These are phyloP conservation scores for Olyra latifolia DNA, from an alignment of 176 grass and related monocot genomes.

Conservation along the genomic window DNA sequence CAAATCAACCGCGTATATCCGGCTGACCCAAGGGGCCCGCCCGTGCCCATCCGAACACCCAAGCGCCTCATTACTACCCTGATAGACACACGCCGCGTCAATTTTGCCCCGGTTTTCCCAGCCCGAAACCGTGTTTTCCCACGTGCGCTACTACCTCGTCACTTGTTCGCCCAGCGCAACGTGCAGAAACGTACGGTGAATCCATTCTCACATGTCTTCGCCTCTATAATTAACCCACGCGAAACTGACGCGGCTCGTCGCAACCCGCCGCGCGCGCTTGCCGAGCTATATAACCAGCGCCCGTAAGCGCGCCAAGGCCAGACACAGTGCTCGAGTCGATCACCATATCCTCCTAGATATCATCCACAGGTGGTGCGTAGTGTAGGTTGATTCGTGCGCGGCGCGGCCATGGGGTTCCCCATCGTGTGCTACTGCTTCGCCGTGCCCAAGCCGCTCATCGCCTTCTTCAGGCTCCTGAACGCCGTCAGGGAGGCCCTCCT, in stretches of 20 bases:
- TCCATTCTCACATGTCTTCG: neutral
- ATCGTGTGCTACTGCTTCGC: slow-evolving; percentile 48
- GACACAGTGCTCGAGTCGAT: neutral
- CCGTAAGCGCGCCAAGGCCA: neutral
- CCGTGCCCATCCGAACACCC: neutral
- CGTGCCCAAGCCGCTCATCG: slow-evolving; percentile 52
- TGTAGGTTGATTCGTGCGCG: neutral
- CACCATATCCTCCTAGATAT: neutral
- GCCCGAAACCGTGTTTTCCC: neutral
- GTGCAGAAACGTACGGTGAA: neutral
- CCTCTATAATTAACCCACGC: slow-evolving; percentile 13
- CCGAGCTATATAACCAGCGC: slow-evolving; percentile 26
- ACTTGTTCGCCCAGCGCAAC: neutral
- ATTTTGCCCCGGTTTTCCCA: neutral
- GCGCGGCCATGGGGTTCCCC: slow-evolving; percentile 62
- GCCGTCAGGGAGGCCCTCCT: slow-evolving; percentile 34
- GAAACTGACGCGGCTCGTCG: slow-evolving; percentile 1
- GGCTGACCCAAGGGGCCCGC: neutral
- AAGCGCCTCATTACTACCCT: neutral
- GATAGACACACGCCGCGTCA: neutral
- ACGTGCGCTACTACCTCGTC: neutral
- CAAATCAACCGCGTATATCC: neutral
- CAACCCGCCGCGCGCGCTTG: neutral
- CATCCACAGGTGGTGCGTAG: no score
- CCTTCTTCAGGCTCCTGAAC: slow-evolving; percentile 44